Evolutionary conservation across 2,329 filamentous ascomycete genomes (phyloP), one percentile per base, ranked within the genome.

Genomic region (Chalara sp.): DNA sequence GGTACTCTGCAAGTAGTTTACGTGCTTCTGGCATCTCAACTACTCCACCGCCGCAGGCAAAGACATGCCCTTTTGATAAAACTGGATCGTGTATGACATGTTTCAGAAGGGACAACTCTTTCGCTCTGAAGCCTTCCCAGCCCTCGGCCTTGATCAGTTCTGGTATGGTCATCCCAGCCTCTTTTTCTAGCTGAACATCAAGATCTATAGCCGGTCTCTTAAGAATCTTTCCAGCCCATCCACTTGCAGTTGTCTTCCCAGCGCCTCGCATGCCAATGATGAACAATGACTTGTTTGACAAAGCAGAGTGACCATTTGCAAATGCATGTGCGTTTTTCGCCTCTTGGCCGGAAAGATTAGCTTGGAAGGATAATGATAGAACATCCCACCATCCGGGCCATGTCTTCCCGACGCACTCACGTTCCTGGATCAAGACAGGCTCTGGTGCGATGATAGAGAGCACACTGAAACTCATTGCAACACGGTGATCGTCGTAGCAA

Each of bases 371-470:
- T 58, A 87, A 82, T 28, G 84, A 84, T 50, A 97, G 71, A 13
- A 84, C 82, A 68, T 99, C 93, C 93, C 93, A 99, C 89, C 93
- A 99, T 7, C 92, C 93, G 0, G 93, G 93, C 93, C 93, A 99
- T 2, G 93, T 99, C 76, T 99, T 99, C 40, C 87, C 91, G 3
- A 89, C 88, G 66, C 93, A 99, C 63, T 96, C 90, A 53, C 90
- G 86, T 67, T 99, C 93, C 2, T 88, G 78, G 47, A 99, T 83
- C 12, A 95, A 70, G 0, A 89, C 86, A 0, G 88, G 79, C 6
- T 80, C 69, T 1, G 87, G 84, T 0, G 86, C 79, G 32, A 85
- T 80, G 13, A 89, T 72, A 10, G 89, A 82, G 12, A 99, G 75
- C 6, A 99, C 90, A 58, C 90, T 93, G 70, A 99, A 96, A 70